Evolutionary conservation across 108 stramenopile genomes (phyloP).

Genomic region (Cyclotella atomus): DNA sequence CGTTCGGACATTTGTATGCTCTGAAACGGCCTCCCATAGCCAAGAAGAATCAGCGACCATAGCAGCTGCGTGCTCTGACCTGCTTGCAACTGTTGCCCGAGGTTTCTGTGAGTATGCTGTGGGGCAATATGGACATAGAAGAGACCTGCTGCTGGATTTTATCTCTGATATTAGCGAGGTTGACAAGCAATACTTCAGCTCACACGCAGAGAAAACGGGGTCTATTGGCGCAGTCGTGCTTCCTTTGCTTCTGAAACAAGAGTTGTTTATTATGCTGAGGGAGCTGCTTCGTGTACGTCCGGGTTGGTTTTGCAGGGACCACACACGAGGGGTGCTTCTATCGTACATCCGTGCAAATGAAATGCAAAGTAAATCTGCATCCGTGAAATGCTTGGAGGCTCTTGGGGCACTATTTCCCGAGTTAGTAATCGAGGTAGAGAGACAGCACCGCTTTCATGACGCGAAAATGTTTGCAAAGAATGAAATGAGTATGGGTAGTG

Average conservation of each 20-base stretch:
- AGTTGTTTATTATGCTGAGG: constrained; percentile 33
- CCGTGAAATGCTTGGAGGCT: constrained; percentile 50
- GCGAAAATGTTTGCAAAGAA: constrained; percentile 61
- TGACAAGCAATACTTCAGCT: constrained; percentile 40
- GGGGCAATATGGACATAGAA: constrained; percentile 8
- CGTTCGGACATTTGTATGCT: constrained; percentile 19
- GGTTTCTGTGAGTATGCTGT: constrained; percentile 43
- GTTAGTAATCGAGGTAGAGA: constrained; percentile 41
- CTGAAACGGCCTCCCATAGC: background rate
- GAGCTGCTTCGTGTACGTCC: constrained; percentile 33
- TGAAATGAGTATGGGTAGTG: constrained; percentile 16
- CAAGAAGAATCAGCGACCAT: background rate
- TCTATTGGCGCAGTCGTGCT: constrained; percentile 24
- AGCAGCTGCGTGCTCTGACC: constrained; percentile 15
- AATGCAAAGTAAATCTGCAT: constrained; percentile 6
- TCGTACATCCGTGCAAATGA: constrained; percentile 30
- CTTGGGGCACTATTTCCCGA: constrained; percentile 59
- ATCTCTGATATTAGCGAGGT: constrained; percentile 65
- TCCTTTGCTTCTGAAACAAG: constrained; percentile 20
- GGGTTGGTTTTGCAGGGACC: constrained; percentile 39
- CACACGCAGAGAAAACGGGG: constrained; percentile 14
- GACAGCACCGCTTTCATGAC: constrained; percentile 51
- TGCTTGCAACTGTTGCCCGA: constrained; percentile 49
- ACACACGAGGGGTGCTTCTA: constrained; percentile 13
- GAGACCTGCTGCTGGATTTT: constrained; percentile 49